phyloP scores from a whole-genome alignment of 208 protist species.

The Novymonas esmeraldas region DNA sequence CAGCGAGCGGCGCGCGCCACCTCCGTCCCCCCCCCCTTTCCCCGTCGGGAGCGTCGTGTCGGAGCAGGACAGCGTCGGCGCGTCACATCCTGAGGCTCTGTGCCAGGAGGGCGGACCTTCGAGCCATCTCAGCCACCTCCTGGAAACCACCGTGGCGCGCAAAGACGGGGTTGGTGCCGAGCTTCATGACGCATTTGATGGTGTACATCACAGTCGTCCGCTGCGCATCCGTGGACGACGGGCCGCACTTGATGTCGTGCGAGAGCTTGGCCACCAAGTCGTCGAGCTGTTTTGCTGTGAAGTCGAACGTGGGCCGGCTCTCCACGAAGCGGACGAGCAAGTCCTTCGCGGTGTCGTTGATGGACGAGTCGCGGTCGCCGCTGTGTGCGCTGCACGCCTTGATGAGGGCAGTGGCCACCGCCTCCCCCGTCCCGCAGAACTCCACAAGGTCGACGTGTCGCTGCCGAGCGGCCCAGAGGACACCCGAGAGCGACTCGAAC shows the following conservation, averaged over 20 bases:
- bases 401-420: constrained; percentile 48
- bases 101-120: constrained; percentile 19
- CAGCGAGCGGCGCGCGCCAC: too few species aligned
- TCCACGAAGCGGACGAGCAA: constrained; percentile 54
- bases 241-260: constrained; percentile 33
- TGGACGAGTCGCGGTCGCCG: constrained; percentile 45
- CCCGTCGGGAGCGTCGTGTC: too few species aligned
- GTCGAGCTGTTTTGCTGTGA: constrained; percentile 32
- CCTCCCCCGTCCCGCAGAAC: constrained; percentile 44
- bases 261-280: constrained; percentile 46
- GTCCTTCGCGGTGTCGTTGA: constrained; percentile 52
- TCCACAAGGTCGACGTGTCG: constrained; percentile 37
- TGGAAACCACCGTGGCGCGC: constrained; percentile 45
- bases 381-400: constrained; percentile 41
- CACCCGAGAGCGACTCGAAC: constrained; percentile 93
- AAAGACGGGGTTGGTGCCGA: constrained; percentile 36
- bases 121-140: constrained; percentile 33
- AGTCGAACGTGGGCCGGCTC: constrained; percentile 29
- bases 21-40: too few species aligned
- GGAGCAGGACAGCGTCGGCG: background rate
- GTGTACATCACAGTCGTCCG: constrained; percentile 36
- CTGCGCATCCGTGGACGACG: constrained; percentile 33
- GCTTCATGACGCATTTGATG: constrained; percentile 44
- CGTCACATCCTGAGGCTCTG: constrained; percentile 30
- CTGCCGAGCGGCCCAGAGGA: constrained; percentile 50